phyloP scores from a whole-genome alignment of 2,329 filamentous ascomycete genomes.

The Alternaria tenuissima region DNA sequence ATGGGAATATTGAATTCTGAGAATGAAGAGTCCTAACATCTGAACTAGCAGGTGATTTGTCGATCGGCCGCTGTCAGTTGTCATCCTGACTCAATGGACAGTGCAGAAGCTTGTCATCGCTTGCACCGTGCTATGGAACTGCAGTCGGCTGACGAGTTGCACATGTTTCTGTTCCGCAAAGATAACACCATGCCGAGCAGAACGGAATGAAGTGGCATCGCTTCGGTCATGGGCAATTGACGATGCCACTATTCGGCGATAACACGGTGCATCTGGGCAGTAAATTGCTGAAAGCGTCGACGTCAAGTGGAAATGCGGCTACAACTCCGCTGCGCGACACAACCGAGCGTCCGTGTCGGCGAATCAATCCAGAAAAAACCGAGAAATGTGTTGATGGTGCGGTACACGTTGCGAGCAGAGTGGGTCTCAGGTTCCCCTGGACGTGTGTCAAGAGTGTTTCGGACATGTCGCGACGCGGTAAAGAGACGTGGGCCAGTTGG shows the following conservation, averaged over 20 bases:
- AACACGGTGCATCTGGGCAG: constrained; percentile 12
- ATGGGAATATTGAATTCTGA: constrained; percentile 1
- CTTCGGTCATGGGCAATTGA: constrained; percentile 1
- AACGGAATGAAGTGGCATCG: constrained; percentile 10
- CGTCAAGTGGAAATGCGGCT: constrained; percentile 15
- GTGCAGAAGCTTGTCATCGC: constrained; percentile 10
- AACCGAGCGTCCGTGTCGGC: constrained; percentile 15
- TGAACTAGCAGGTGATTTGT: constrained; percentile 4
- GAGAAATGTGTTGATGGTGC: constrained; percentile 33
- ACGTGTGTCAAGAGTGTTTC: constrained; percentile 38
- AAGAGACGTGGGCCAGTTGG: constrained; percentile 20
- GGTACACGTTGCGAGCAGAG: constrained; percentile 31
- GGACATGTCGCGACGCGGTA: constrained; percentile 31
- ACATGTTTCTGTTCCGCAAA: background rate
- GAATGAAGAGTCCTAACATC: constrained; percentile 1
- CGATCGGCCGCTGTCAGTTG: constrained; percentile 29
- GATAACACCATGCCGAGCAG: background rate
- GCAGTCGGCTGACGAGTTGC: background rate
- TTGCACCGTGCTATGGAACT: constrained; percentile 1
- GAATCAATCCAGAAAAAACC: constrained; percentile 27
- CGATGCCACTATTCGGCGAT: constrained; percentile 15
- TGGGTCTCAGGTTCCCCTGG: constrained; percentile 29
- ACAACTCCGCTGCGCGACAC: constrained; percentile 15
- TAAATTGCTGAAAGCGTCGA: constrained; percentile 11
- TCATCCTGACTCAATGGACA: constrained; percentile 27